Evolutionary conservation across 768 basidiomycete genomes (phyloP), one percentile per base, ranked within the genome.

Genomic region (Nevesoporus exiguus): DNA sequence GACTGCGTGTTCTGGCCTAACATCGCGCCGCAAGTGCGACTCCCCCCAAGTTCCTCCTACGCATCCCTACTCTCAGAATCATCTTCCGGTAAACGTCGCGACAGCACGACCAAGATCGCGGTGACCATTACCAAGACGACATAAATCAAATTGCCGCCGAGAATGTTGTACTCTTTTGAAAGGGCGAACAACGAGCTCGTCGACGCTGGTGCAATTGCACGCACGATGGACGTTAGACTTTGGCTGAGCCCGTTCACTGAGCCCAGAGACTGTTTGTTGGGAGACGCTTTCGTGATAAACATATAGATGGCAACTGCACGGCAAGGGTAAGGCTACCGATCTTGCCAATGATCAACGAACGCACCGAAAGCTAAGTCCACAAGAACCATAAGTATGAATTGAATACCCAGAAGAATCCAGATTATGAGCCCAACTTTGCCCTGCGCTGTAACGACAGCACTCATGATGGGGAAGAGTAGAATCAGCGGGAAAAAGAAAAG

Each of bases 171-270:
- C 56, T 83, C 63, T 29, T 80, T 75, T 0, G 81, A 81, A 30
- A 76, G 59, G 2, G 83, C 79, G 52, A 82, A 83, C n/a, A 80
- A 60, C 0, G 81, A 81, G 1, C 80, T 79, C 5, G 76, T 66
- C 33, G 76, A 40, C 1, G 74, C 75, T 0, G 81, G 81, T 2
- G 80, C 80, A 21, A 81, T 70, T 3, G 78, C 79, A 34, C 79
- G 74, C 0, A 76, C 73, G 13, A 77, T 64, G 3, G 78, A 75
- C 2, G 73, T 73, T 2, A 72, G 66, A 14, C 74, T 80, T 19
- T 84, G 82, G 3, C 77, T 73, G 17, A 85, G 68, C 2, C 83
- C 83, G 53, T 85, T 82, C 2, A 78, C 79, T 7, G 82, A 78
- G 10, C 83, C 83, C 5, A 85, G 72, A 1, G 80, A 78, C 19